A percentile compares a stretch with the other conserved stretches of the same genome.
Evolutionary conservation across 257 asterid genomes (phyloP).

Genomic region (Scutellaria barbata): DNA sequence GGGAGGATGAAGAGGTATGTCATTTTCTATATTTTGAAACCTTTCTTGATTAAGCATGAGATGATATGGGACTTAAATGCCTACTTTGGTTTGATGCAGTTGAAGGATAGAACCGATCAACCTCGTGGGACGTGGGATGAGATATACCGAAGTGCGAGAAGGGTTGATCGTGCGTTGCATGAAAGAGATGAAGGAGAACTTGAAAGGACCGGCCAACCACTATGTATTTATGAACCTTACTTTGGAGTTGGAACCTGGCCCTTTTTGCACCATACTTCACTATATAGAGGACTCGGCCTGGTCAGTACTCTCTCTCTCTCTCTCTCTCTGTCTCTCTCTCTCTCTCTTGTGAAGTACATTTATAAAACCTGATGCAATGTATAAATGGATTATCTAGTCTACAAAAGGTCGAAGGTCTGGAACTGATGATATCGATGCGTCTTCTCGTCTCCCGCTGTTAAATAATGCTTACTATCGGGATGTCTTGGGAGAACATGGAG

Average conservation of each 20-base stretch:
- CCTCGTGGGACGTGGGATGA: conserved; percentile 94
- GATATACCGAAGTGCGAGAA: conserved; percentile 75
- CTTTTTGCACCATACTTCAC: conserved; percentile 79
- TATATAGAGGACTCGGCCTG: conserved; percentile 88
- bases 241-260: conserved; percentile 94
- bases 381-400: conserved; percentile 57
- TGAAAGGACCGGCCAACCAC: conserved; percentile 93
- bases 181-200: conserved; percentile 98
- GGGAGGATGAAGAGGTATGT: conserved; percentile 89
- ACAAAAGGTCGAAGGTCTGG: conserved; percentile 81
- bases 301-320: conserved; percentile 48
- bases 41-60: conserved; percentile 14
- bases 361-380: conserved; percentile 34
- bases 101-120: conserved; percentile 91
- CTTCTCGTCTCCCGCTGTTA: conserved; percentile 87
- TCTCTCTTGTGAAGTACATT: not conserved
- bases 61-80: conserved; percentile 13
- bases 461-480: conserved; percentile 75
- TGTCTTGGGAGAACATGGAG: conserved; percentile 82
- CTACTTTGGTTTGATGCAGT: conserved; percentile 49
- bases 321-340: conserved; percentile 16
- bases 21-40: conserved; percentile 14
- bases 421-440: conserved; percentile 81
- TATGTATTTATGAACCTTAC: conserved; percentile 91
- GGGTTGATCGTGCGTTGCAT: conserved; percentile 77